Conservation (phyloP, 306 rosid species). For the Sechiopsis laciniata region DNA sequence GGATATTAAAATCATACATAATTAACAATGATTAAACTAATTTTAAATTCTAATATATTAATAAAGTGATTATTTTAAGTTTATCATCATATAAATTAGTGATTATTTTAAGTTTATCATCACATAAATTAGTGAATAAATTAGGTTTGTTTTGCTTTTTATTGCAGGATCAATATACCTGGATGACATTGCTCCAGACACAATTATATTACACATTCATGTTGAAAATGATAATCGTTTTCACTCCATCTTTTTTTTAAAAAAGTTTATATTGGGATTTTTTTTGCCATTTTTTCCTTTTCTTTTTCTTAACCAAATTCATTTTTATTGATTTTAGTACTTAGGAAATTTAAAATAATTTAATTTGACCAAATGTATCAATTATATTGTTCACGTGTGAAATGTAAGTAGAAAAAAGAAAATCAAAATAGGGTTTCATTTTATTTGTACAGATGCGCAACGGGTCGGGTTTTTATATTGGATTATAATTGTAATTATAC, state of each 20-base stretch:
- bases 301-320: not conserved
- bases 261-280: not conserved
- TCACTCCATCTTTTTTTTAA: no score
- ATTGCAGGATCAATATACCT: conserved; percentile 19
- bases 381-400: not conserved
- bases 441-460: not conserved
- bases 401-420: not conserved
- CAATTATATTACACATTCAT: not conserved
- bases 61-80: no score
- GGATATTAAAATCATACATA: no score
- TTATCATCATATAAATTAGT: no score
- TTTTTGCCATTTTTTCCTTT: not conserved
- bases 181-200: not conserved
- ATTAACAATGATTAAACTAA: no score
- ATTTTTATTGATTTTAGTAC: not conserved
- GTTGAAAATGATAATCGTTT: not conserved
- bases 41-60: no score
- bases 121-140: not conserved
- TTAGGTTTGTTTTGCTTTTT: not conserved
- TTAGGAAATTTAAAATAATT: conserved; percentile 2
- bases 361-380: not conserved
- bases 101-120: no score
- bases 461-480: not conserved
- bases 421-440: not conserved
- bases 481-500: conserved; percentile 8